Evolutionary conservation across 345 rosid species (phyloP), one percentile per base, ranked within the genome.

Genomic region (Nephelium lappaceum): DNA sequence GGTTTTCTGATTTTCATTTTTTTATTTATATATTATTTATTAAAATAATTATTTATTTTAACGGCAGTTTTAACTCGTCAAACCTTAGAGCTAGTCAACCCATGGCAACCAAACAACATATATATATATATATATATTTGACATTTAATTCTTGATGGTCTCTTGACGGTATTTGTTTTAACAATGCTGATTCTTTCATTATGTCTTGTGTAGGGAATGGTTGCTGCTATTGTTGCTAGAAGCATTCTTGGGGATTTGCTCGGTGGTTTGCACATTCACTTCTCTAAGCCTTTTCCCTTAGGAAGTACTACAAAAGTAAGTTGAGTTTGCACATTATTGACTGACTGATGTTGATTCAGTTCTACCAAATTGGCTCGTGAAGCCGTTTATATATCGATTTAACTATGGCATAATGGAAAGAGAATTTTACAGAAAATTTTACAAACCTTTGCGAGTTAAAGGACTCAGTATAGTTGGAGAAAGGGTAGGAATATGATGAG

Each of bases 291-390:
- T 12, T 95, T 95, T 86, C 90, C 96, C 1, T 80, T 95, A 75
- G 99, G 99, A 76, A 98, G 93, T 86, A 92, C 93, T 2, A 95
- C 93, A 73, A 92, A 93, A 86, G 99, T 92, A 87, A 82, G 92
- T 82, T 31, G 57, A 47, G 21, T 18, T 38, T 77, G 74, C 53
- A 5, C 36, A 67, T 51, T 18, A 57, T 57, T 72, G 51, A 41
- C 10, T n/a, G 10, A 31, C 0, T 49, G 42, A 49, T 49, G 1
- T 61, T 24, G 31, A 64, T 65, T 24, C 31, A 11, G 23, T 45
- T 43, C 49, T 47, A 43, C 16, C 8, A 38, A 47, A 41, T 73
- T 11, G 19, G 68, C 19, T 31, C 36, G 36, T 1, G 2, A 31
- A 31, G 36, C 36, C 2, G 36, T 31, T 31, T 31, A 31, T 31